These are phyloP conservation scores for Chlamydomonas incerta DNA, from an alignment of 139 green algal genomes.

Conservation along the genomic window DNA sequence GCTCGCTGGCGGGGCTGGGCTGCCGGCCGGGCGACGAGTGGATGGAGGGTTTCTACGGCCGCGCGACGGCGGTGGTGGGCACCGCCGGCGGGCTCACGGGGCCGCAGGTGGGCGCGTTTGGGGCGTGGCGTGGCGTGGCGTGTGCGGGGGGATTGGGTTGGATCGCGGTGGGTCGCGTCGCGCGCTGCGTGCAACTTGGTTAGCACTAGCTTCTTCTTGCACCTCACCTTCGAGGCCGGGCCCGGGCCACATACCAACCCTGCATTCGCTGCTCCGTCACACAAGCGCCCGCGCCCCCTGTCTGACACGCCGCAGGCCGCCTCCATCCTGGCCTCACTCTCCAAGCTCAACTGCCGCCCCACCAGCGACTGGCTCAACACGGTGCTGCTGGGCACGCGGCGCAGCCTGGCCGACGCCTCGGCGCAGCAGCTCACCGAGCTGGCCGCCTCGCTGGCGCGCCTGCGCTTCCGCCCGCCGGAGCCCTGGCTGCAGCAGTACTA, in stretches of 20 bases:
- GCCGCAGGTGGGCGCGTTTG: constrained; percentile 26
- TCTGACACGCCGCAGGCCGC: too few species aligned
- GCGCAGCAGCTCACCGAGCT: constrained; percentile 22
- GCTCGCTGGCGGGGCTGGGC: constrained; percentile 33
- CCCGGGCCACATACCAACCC: too few species aligned
- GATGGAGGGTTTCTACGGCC: constrained; percentile 35
- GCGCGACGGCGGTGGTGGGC: neutral
- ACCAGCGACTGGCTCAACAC: constrained; percentile 13
- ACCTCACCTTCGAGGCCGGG: too few species aligned
- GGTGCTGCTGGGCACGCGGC: constrained; percentile 21
- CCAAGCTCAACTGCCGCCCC: constrained; percentile 28
- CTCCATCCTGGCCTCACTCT: neutral
- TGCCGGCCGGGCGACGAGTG: constrained; percentile 46
- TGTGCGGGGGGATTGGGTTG: too few species aligned
- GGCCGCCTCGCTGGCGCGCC: neutral
- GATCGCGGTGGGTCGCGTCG: too few species aligned
- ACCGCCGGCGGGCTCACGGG: constrained; percentile 23
- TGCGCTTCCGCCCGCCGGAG: constrained; percentile 48
- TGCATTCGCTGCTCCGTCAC: neutral
- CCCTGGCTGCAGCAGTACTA: constrained; percentile 50
- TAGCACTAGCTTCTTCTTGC: too few species aligned
- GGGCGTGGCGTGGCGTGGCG: too few species aligned
- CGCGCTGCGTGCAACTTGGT: too few species aligned
- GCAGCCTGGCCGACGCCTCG: constrained; percentile 9
- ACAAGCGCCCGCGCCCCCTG: neutral